These are phyloP conservation scores for Ogataea methylovora DNA, from an alignment of 805 yeast genomes.

Conservation along the genomic window DNA sequence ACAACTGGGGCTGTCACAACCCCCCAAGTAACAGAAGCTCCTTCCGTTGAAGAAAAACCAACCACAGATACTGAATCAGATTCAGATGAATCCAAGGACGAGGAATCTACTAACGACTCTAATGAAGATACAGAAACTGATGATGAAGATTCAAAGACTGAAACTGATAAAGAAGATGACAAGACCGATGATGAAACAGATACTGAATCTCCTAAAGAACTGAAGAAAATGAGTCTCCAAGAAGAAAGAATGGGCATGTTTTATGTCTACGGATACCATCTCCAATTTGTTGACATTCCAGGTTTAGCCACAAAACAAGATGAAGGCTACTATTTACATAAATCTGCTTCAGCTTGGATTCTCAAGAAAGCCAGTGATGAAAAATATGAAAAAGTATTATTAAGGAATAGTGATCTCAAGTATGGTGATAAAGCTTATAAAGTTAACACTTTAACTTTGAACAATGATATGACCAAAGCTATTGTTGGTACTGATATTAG, in stretches of 20 bases:
- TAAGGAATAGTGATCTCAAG: slow-evolving; percentile 27
- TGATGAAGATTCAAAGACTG: neutral
- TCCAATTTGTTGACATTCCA: slow-evolving; percentile 19
- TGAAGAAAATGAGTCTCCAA: slow-evolving; percentile 16
- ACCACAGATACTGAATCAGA: slow-evolving; percentile 3
- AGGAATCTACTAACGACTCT: neutral
- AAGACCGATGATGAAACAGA: neutral
- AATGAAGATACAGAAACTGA: neutral
- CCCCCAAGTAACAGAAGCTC: neutral
- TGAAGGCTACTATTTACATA: slow-evolving; percentile 33
- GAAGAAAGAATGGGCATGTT: slow-evolving; percentile 23
- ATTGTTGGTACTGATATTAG: slow-evolving; percentile 45
- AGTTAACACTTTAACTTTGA: slow-evolving; percentile 36
- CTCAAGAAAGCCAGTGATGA: slow-evolving; percentile 22
- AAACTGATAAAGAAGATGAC: neutral
- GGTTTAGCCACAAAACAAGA: slow-evolving; percentile 27
- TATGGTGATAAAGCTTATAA: slow-evolving; percentile 32
- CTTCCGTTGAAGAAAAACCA: slow-evolving; percentile 1
- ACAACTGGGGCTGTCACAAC: neutral
- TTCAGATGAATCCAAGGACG: slow-evolving; percentile 1
- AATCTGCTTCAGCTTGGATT: slow-evolving; percentile 7
- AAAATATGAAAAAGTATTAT: slow-evolving; percentile 21
- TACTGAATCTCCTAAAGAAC: neutral
- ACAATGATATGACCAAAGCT: slow-evolving; percentile 38
- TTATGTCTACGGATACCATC: slow-evolving; percentile 16